A percentile compares a stretch with the other conserved stretches of the same genome.
These are phyloP conservation scores for Sparassis latifolia DNA, from an alignment of 1,284 basidiomycete species.

Conservation along the genomic window DNA sequence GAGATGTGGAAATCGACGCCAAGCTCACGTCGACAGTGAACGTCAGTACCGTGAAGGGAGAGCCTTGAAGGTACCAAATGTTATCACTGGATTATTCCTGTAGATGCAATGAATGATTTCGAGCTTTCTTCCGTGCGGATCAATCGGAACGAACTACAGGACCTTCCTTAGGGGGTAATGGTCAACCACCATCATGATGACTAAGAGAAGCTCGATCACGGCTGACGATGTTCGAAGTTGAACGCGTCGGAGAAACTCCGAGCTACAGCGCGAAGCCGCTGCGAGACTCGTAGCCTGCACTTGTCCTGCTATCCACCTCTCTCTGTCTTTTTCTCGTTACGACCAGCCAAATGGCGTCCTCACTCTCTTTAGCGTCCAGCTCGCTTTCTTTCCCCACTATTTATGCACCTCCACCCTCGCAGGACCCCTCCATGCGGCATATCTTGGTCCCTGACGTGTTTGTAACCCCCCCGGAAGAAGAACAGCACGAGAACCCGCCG, in stretches of 20 bases:
- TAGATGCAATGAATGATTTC: too few relatives aligned
- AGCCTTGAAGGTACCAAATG: too few relatives aligned
- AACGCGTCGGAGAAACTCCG: not conserved
- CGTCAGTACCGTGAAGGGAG: too few relatives aligned
- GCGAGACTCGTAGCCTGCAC: too few relatives aligned
- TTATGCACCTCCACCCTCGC: conserved; percentile 18
- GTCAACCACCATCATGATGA: not conserved
- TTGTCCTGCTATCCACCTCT: not conserved
- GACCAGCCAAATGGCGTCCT: conserved; percentile 19
- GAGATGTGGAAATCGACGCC: too few relatives aligned
- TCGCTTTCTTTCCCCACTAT: conserved; percentile 8
- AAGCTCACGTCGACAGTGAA: too few relatives aligned
- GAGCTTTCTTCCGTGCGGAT: too few relatives aligned
- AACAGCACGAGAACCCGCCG: conserved; percentile 45
- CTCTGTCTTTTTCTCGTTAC: not conserved
- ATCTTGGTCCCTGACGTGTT: conserved; percentile 52
- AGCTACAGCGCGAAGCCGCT: not conserved
- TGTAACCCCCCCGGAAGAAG: conserved; percentile 67
- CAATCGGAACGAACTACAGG: not conserved
- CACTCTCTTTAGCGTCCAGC: conserved; percentile 18
- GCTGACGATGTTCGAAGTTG: not conserved
- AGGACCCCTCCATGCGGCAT: conserved; percentile 21
- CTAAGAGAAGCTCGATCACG: not conserved
- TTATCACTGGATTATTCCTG: too few relatives aligned
- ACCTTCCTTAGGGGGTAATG: not conserved